phyloP scores from a whole-genome alignment of 495 filamentous ascomycete genomes.

The Lepraria neglecta region DNA sequence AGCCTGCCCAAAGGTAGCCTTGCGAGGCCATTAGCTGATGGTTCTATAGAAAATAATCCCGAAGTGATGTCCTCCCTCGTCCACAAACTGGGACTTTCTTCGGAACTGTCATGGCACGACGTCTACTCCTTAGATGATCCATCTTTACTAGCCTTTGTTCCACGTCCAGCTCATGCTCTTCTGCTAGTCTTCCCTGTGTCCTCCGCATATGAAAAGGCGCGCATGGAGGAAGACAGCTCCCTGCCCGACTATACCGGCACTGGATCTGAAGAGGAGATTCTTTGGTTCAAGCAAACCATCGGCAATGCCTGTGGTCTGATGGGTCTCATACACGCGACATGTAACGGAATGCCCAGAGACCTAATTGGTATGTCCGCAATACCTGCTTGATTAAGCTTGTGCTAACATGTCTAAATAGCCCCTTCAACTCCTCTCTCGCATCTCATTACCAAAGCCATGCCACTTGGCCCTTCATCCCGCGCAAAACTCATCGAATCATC shows the following conservation, averaged over 20 bases:
- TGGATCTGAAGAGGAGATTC: conserved; percentile 47
- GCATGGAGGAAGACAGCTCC: conserved; percentile 31
- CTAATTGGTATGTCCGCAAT: conserved; percentile 33
- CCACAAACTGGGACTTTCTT: conserved; percentile 48
- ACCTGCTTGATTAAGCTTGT: background rate
- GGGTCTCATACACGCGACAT: conserved; percentile 52
- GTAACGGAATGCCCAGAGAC: conserved; percentile 43
- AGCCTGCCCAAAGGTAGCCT: background rate
- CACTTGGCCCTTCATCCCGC: conserved; percentile 42
- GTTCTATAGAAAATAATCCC: conserved; percentile 56
- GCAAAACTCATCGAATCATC: conserved; percentile 65
- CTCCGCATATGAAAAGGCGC: conserved; percentile 42
- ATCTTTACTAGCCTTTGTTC: conserved; percentile 49
- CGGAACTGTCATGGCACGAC: conserved; percentile 51
- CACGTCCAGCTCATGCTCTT: conserved; percentile 52
- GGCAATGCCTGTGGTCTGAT: conserved; percentile 60
- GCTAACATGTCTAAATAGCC: background rate
- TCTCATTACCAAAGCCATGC: conserved; percentile 31
- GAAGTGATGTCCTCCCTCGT: conserved; percentile 50
- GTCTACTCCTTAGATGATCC: conserved; percentile 50
- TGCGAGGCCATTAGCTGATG: background rate
- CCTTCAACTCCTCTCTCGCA: conserved; percentile 32
- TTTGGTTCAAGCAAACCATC: conserved; percentile 63
- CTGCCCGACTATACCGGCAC: conserved; percentile 43
- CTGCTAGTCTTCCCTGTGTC: conserved; percentile 50